These are phyloP conservation scores for Ceratocystis colombiana DNA, from an alignment of 2,329 filamentous ascomycete genomes.

Conservation along the genomic window DNA sequence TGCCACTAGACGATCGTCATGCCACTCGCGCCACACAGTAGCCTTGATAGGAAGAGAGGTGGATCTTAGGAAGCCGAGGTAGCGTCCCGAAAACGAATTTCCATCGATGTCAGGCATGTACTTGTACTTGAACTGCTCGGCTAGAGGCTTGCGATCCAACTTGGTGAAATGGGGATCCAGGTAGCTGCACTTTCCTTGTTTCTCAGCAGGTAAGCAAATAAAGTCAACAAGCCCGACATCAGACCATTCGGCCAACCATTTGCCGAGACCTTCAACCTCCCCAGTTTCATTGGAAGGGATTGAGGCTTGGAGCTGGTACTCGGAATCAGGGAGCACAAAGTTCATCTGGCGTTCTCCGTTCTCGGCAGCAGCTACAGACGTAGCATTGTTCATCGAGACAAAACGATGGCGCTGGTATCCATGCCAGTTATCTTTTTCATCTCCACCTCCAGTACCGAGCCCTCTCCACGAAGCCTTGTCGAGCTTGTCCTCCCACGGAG, in stretches of 20 bases:
- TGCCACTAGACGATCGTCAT: constrained; percentile 60
- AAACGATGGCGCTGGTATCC: constrained; percentile 68
- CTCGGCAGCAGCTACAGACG: constrained; percentile 44
- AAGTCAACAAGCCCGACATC: constrained; percentile 48
- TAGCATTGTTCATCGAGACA: constrained; percentile 60
- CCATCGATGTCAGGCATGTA: constrained; percentile 70
- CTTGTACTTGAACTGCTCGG: constrained; percentile 51
- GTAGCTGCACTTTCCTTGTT: constrained; percentile 58
- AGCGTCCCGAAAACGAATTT: constrained; percentile 59
- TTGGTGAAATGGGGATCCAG: constrained; percentile 72
- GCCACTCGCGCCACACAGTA: constrained; percentile 71
- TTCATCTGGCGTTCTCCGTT: constrained; percentile 39
- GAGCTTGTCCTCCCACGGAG: constrained; percentile 48
- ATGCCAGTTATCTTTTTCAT: constrained; percentile 53
- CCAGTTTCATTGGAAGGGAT: not conserved
- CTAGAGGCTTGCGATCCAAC: constrained; percentile 40
- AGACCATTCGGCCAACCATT: constrained; percentile 43
- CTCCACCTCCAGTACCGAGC: constrained; percentile 54
- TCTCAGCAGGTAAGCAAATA: constrained; percentile 40
- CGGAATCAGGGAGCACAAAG: constrained; percentile 42
- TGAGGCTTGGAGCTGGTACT: constrained; percentile 36
- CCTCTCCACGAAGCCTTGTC: constrained; percentile 53
- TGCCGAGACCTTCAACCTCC: constrained; percentile 38
- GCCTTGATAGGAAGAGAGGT: constrained; percentile 66
- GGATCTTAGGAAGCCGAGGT: constrained; percentile 57